Conservation (phyloP, 306 rosid genomes). For the Cicer bijugum region DNA sequence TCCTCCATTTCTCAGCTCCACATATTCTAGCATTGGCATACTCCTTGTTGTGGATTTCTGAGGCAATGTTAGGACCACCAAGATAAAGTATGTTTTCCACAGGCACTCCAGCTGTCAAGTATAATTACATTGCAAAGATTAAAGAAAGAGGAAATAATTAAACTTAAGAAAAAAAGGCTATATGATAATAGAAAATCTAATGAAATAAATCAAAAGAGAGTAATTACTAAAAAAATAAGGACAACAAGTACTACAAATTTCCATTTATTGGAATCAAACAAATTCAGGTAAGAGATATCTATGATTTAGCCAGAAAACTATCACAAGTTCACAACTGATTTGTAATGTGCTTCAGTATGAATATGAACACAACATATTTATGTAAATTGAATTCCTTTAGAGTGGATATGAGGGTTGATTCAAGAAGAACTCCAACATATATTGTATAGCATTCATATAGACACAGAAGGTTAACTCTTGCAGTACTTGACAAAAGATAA, state of each 20-base stretch:
- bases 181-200: slow-evolving; percentile 28
- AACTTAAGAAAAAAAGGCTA: slow-evolving; percentile 4
- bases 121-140: slow-evolving; percentile 8
- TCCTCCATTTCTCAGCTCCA: slow-evolving; percentile 95
- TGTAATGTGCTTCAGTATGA: background rate
- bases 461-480: too few relatives aligned
- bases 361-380: background rate
- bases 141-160: slow-evolving; percentile 15
- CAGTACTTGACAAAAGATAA: too few relatives aligned
- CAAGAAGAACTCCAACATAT: background rate
- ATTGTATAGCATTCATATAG: background rate
- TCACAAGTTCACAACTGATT: background rate
- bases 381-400: background rate
- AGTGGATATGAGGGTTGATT: background rate
- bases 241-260: background rate
- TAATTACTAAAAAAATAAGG: background rate
- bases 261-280: background rate
- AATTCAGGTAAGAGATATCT: background rate
- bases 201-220: slow-evolving; percentile 18
- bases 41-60: slow-evolving; percentile 91
- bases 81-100: slow-evolving; percentile 92
- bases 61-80: slow-evolving; percentile 95
- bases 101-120: slow-evolving; percentile 69
- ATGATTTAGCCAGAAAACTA: background rate
- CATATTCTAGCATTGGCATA: slow-evolving; percentile 97